Evolutionary conservation across 768 basidiomycete genomes (phyloP).

Genomic region (Lactarius trivialis): DNA sequence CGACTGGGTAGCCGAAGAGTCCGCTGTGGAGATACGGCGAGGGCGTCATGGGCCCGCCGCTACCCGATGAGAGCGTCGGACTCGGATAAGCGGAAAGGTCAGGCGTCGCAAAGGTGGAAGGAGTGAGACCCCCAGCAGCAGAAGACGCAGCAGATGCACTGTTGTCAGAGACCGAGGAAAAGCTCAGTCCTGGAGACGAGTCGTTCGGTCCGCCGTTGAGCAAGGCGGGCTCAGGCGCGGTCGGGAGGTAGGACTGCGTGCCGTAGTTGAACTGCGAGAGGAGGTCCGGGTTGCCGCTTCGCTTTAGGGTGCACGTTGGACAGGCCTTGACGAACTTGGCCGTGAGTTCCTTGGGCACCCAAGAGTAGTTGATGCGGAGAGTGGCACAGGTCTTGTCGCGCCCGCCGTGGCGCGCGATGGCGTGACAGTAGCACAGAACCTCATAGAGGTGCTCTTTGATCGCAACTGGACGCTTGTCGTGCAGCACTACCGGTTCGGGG

Average conservation of each 20-base stretch:
- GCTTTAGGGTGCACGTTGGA: conserved; percentile 58
- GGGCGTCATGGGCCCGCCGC: conserved; percentile 13
- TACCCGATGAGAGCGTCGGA: conserved; percentile 16
- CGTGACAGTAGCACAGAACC: conserved; percentile 68
- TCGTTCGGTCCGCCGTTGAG: conserved; percentile 14
- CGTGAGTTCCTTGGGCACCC: conserved; percentile 80
- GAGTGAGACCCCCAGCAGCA: background rate
- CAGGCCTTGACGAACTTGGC: conserved; percentile 73
- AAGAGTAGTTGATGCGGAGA: conserved; percentile 66
- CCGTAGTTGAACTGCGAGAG: conserved; percentile 11
- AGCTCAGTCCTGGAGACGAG: conserved; percentile 7
- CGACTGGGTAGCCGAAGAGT: conserved; percentile 14
- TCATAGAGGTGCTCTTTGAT: conserved; percentile 74
- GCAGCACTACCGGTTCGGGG: conserved; percentile 46
- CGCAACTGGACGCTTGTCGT: conserved; percentile 68
- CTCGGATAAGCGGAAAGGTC: conserved; percentile 17
- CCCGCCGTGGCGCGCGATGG: conserved; percentile 59
- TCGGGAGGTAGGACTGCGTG: background rate
- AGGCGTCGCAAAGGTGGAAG: conserved; percentile 13
- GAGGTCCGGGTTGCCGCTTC: conserved; percentile 31
- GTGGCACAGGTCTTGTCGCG: conserved; percentile 70
- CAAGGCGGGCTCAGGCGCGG: background rate
- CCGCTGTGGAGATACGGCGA: conserved; percentile 13
- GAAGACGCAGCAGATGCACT: too few species aligned
- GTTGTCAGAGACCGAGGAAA: background rate